phyloP scores from a whole-genome alignment of 441 rosid species.

The Brassica balearica region DNA sequence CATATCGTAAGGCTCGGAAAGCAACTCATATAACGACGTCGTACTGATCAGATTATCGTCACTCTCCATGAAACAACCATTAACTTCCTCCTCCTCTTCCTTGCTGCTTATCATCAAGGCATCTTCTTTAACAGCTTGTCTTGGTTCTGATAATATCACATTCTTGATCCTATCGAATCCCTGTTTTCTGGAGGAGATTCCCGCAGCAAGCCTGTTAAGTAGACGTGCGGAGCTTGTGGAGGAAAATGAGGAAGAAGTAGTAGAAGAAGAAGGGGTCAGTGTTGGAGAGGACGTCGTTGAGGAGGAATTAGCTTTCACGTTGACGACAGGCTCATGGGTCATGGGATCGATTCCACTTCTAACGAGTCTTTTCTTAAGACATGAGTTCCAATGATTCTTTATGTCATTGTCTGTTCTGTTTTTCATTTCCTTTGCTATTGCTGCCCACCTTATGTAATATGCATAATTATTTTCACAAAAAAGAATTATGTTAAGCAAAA shows the following conservation, averaged over 20 bases:
- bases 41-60: constrained; percentile 22
- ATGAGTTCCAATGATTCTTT: constrained; percentile 97
- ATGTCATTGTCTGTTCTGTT: constrained; percentile 97
- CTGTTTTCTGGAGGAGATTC: constrained; percentile 23
- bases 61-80: constrained; percentile 31
- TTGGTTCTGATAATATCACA: constrained; percentile 35
- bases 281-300: constrained; percentile 27
- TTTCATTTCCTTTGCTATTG: constrained; percentile 53
- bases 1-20: constrained; percentile 2
- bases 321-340: constrained; percentile 65
- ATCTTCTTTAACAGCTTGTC: constrained; percentile 16
- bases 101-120: constrained; percentile 1
- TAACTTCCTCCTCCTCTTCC: constrained; percentile 10
- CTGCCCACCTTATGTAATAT: constrained; percentile 45
- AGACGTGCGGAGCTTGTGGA: constrained; percentile 28
- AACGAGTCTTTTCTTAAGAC: constrained; percentile 82
- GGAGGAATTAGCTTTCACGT: background rate
- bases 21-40: constrained; percentile 17
- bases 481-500: no score
- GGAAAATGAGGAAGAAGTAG: constrained; percentile 12
- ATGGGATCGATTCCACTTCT: constrained; percentile 86
- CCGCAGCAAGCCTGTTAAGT: constrained; percentile 42
- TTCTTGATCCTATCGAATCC: constrained; percentile 35
- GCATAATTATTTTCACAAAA: no score
- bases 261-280: constrained; percentile 25